Evolutionary conservation across 768 basidiomycete species (phyloP), one percentile per base, ranked within the genome.

Genomic region (Tephrocybe sp.): DNA sequence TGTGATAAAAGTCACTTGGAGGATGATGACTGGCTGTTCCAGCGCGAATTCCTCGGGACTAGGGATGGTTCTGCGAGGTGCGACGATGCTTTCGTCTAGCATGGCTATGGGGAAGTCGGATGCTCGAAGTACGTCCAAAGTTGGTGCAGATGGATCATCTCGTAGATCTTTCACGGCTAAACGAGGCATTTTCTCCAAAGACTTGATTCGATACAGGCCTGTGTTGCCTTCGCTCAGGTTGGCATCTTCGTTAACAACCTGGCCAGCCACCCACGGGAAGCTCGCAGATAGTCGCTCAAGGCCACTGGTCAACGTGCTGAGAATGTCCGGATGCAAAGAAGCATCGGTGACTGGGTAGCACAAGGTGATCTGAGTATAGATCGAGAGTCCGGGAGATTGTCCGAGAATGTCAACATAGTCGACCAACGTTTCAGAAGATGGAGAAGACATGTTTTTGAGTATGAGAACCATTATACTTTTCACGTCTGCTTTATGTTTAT

Each of bases 251-350:
- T 57, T 57, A 27, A 64, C 56, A 21, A 66, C 54, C 41, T 64
- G 57, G 23, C 60, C 62, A 29, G 62, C 58, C 24, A 62, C 34
- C 64, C 65, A 66, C 7, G 65, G 65, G 43, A 64, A 62, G 18
- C 51, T 45, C 7, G 23, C 39, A 13, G 59, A 47, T 18, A 66
- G 47, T 13, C 49, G 45, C 42, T 62, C 47, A 16, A 64, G 62
- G 15, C 62, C 65, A n/a, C 54, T 45, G 4, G 39, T 56, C 36
- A 66, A 54, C 8, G 52, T 53, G 36, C 42, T 39, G 45, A 57
- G 41, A 25, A 61, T 58, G 5, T 23, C 10, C 10, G 45, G 15
- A 21, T 53, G 50, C 0, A 48, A 43, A 8, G 54, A 49, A 16
- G 45, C 18, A 31, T 55, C 45, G n/a, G 40, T 4, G 11, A 63